Conservation (phyloP, 352 stramenopile species). For the Pythium monospermum region DNA sequence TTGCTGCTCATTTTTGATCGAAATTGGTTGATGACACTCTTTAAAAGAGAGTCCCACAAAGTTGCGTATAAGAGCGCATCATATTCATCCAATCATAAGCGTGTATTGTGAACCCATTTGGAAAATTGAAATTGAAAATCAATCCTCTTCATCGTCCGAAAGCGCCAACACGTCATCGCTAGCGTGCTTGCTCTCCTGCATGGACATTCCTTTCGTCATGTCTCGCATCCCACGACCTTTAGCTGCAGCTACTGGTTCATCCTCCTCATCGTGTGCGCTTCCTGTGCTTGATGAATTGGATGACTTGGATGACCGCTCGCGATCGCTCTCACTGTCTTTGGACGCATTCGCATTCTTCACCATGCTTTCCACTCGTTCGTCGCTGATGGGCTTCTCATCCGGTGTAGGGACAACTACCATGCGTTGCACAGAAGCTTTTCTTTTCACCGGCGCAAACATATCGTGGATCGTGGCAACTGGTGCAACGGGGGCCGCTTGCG, state of each 20-base stretch:
- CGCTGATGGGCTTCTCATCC: constrained; percentile 1
- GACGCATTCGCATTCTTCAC: neutral
- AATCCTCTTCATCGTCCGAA: constrained; percentile 22
- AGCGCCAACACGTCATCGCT: constrained; percentile 19
- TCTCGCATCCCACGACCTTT: constrained; percentile 1
- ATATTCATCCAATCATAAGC: neutral
- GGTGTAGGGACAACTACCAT: too few species aligned
- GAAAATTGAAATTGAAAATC: neutral
- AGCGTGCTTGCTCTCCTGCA: neutral
- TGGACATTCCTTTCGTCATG: constrained; percentile 2
- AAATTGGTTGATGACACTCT: too few species aligned
- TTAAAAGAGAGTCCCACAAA: too few species aligned
- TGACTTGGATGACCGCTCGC: constrained; percentile 5
- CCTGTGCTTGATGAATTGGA: neutral
- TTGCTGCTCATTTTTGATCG: constrained; percentile 19
- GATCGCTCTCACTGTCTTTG: constrained; percentile 9
- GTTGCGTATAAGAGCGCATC: neutral
- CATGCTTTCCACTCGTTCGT: constrained; percentile 6
- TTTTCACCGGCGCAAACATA: constrained; percentile 22
- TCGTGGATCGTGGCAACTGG: neutral
- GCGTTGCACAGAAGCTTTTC: too few species aligned
- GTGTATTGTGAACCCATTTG: constrained; percentile 2
- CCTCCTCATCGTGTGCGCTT: too few species aligned
- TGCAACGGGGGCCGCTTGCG: neutral
- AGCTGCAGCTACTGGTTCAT: neutral